Conservation (phyloP, 2,329 filamentous ascomycete species). For the Cytospora leucostoma region DNA sequence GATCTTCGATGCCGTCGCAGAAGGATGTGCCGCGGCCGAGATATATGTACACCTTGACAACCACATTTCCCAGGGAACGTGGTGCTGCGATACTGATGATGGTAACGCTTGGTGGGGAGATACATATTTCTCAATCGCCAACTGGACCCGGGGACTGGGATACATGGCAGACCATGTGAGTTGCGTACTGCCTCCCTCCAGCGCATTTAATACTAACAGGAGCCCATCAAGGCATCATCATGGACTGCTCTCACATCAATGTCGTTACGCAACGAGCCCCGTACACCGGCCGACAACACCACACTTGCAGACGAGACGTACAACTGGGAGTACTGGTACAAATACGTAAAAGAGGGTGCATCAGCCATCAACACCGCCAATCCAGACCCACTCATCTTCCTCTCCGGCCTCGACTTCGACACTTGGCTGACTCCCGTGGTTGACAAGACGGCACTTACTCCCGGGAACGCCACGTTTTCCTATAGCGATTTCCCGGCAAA, state of each 20-base stretch:
- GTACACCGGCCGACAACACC: conserved; percentile 37
- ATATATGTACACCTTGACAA: conserved; percentile 54
- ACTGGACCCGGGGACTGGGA: conserved; percentile 54
- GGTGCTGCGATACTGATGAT: conserved; percentile 50
- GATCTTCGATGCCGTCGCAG: conserved; percentile 57
- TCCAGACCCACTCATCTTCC: conserved; percentile 48
- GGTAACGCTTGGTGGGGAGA: conserved; percentile 57
- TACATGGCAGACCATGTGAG: conserved; percentile 55
- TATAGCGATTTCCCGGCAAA: conserved; percentile 42
- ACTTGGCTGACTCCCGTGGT: conserved; percentile 47
- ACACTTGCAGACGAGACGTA: conserved; percentile 39
- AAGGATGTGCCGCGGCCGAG: conserved; percentile 49
- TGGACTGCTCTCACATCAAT: conserved; percentile 46
- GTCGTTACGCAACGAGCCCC: conserved; percentile 48
- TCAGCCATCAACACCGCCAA: conserved; percentile 47
- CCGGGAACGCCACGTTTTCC: conserved; percentile 42
- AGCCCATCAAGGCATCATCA: conserved; percentile 36
- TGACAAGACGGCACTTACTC: conserved; percentile 43
- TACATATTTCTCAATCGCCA: conserved; percentile 51
- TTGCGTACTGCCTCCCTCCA: neutral
- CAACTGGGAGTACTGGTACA: conserved; percentile 52
- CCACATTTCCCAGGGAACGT: conserved; percentile 50
- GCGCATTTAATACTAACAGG: neutral
- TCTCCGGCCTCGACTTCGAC: conserved; percentile 53
- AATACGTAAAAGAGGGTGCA: conserved; percentile 44